Evolutionary conservation across 345 rosid genomes (phyloP).

Genomic region (Erucastrum elatum): DNA sequence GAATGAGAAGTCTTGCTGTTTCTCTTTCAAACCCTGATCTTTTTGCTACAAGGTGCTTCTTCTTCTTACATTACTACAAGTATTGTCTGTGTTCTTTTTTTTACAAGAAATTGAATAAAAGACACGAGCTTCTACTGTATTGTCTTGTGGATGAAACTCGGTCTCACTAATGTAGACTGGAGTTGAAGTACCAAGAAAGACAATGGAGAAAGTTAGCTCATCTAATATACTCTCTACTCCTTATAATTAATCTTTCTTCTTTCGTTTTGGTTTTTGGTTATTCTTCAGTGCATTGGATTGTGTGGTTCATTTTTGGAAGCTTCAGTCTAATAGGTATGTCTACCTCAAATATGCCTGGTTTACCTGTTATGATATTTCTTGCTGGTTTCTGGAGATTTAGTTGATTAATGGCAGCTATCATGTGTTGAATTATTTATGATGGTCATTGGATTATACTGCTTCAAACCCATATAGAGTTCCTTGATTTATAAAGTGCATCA

Average conservation of each 20-base stretch:
- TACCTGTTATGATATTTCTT: constrained; percentile 1
- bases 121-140: background rate
- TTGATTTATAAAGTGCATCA: background rate
- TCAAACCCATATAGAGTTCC: background rate
- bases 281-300: constrained; percentile 43
- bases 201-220: background rate
- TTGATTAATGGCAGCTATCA: background rate
- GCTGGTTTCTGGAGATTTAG: background rate
- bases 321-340: constrained; percentile 35
- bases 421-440: background rate
- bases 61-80: background rate
- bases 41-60: constrained; percentile 38
- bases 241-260: constrained; percentile 9
- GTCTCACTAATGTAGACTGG: background rate
- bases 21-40: constrained; percentile 36
- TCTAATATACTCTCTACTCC: background rate
- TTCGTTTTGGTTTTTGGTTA: constrained; percentile 5
- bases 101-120: background rate
- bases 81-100: background rate
- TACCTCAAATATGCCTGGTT: constrained; percentile 2
- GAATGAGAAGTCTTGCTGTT: constrained; percentile 42
- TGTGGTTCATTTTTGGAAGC: constrained; percentile 41
- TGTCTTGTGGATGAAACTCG: background rate
- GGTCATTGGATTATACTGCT: background rate
- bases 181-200: background rate